Percentiles rank a stretch among this genome's conserved stretches.
phyloP scores from a whole-genome alignment of 2,329 filamentous ascomycete genomes.

The Lizonia empirigonia region DNA sequence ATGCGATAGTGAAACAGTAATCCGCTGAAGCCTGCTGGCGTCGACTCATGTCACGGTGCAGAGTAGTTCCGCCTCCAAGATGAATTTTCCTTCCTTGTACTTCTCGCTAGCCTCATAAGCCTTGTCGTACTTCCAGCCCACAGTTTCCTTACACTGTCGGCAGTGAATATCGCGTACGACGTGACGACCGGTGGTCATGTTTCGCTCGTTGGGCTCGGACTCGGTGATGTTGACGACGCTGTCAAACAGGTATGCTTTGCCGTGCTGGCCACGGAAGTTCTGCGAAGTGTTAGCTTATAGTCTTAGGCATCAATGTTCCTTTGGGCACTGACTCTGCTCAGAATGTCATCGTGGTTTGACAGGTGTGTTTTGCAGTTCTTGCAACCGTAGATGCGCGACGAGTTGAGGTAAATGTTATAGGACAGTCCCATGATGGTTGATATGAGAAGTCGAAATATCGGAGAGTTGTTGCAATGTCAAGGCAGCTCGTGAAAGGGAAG shows the following conservation, averaged over 20 bases:
- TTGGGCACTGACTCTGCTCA: slow-evolving; percentile 73
- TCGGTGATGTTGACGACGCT: slow-evolving; percentile 87
- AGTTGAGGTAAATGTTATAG: slow-evolving; percentile 90
- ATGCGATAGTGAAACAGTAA: slow-evolving; percentile 21
- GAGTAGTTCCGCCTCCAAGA: slow-evolving; percentile 88
- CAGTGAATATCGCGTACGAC: slow-evolving; percentile 93
- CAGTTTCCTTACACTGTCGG: slow-evolving; percentile 86
- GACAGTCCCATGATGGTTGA: slow-evolving; percentile 73
- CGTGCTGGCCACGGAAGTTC: slow-evolving; percentile 98
- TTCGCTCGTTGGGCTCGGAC: slow-evolving; percentile 87
- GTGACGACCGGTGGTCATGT: slow-evolving; percentile 96
- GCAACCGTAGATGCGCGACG: slow-evolving; percentile 85
- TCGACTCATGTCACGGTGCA: slow-evolving; percentile 68
- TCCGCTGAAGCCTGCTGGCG: neutral
- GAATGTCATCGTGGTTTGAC: slow-evolving; percentile 93
- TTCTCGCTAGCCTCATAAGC: slow-evolving; percentile 91
- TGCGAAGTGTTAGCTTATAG: slow-evolving; percentile 48
- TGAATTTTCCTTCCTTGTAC: slow-evolving; percentile 99
- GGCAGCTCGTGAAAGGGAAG: neutral
- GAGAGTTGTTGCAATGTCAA: neutral
- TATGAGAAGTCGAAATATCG: neutral
- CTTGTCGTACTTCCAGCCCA: slow-evolving; percentile 99
- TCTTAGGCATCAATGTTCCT: neutral
- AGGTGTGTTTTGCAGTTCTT: slow-evolving; percentile 95
- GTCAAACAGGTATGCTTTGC: slow-evolving; percentile 97